phyloP scores from a whole-genome alignment of 2,329 filamentous ascomycete genomes.

The Exutisphaerella laricina region DNA sequence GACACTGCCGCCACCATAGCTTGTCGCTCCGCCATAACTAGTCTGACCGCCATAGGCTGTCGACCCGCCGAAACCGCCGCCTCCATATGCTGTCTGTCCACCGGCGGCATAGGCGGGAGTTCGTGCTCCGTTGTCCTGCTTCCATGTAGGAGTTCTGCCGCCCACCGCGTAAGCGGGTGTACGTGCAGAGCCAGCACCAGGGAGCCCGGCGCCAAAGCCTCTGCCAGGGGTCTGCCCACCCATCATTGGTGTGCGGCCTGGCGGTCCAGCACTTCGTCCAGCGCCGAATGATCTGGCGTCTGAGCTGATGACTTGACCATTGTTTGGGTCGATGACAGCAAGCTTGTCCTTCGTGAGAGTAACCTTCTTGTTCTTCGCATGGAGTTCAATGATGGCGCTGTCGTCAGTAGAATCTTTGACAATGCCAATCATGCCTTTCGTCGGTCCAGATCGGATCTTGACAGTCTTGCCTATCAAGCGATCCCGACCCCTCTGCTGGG shows the following conservation, averaged over 20 bases:
- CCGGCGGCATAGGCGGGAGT: constrained; percentile 43
- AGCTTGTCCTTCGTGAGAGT: constrained; percentile 76
- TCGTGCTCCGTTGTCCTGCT: constrained; percentile 37
- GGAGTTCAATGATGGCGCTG: constrained; percentile 82
- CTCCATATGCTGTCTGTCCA: constrained; percentile 41
- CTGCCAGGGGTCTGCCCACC: constrained; percentile 59
- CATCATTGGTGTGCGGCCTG: constrained; percentile 15
- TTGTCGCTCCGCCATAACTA: constrained; percentile 56
- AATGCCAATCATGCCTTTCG: constrained; percentile 90
- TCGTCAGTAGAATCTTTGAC: constrained; percentile 90
- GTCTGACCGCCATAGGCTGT: constrained; percentile 50
- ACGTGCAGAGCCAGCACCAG: constrained; percentile 52
- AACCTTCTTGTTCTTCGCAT: constrained; percentile 89
- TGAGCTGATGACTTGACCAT: constrained; percentile 71
- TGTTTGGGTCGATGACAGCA: constrained; percentile 74
- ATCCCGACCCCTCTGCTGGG: constrained; percentile 70
- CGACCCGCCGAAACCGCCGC: constrained; percentile 40
- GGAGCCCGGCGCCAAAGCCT: constrained; percentile 54
- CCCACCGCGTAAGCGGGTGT: constrained; percentile 57
- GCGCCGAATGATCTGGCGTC: constrained; percentile 30
- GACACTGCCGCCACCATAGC: constrained; percentile 46
- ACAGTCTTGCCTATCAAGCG: constrained; percentile 86
- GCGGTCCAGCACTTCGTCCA: constrained; percentile 16
- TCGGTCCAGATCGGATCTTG: constrained; percentile 75
- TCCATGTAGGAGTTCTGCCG: constrained; percentile 60